Base-by-base conservation (phyloP, 2,329 filamentous ascomycete genomes). In the Penicillium sp. region DNA sequence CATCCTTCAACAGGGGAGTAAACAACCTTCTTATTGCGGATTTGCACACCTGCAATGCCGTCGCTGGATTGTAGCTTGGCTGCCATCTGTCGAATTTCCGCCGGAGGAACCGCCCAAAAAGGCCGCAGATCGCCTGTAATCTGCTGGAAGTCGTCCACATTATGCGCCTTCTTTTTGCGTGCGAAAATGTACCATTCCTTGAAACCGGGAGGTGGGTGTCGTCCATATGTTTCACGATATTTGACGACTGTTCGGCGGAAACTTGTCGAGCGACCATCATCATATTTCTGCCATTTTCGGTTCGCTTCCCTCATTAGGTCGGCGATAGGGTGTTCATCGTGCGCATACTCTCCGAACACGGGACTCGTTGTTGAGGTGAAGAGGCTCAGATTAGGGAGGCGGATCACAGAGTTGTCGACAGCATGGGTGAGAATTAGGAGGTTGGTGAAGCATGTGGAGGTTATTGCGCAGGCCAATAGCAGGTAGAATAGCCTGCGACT, bases 161-260 rank as follows among this genome's bases (percentile, higher is more conserved):
- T 74, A 63, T 73, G 65, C 5, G 73, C 71, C 23, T 73, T 68
- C 3, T 67, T 64, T 48, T 72, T 66, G 44, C 73, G 67, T 25
- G 75, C 75, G 59, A 72, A 76, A 53, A 70, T 70, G 61, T 75
- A 76, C 74, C 74, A 77, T 44, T 75, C 68, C 42, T 69, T 70
- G 53, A 76, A 77, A 1, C 73, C 73, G 27, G 75, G 75, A 1
- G 75, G 75, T 38, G 75, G 75, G 62, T 77, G 74, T 57, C 75
- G 66, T 31, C 75, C 75, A 66, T 76, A 68, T 43, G 56, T 70
- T 39, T 63, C 62, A 51, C 75, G 63, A 59, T 77, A 78, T 56
- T 72, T 75, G 48, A 68, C 65, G 31, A 77, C 73, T 4, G 75
- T 73, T 58, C 73, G 70, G 55, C 67, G 68, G 64, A 77, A 76